phyloP scores from a whole-genome alignment of 345 rosid species.

The Salix caprea region DNA sequence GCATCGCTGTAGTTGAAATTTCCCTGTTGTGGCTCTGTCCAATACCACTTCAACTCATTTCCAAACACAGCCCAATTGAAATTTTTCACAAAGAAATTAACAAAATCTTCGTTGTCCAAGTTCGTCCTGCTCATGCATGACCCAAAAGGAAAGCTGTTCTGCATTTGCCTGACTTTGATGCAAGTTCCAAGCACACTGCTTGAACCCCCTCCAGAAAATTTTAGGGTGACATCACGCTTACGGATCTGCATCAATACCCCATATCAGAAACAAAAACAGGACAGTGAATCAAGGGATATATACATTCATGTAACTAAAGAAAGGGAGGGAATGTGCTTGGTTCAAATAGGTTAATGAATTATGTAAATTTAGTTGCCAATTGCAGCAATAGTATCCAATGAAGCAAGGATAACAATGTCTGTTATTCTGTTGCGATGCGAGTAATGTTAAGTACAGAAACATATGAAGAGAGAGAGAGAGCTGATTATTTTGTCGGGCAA shows the following conservation, averaged over 20 bases:
- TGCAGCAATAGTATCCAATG: neutral
- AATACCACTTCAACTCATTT: constrained; percentile 93
- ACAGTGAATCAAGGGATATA: neutral
- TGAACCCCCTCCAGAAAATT: constrained; percentile 48
- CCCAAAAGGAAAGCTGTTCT: constrained; percentile 75
- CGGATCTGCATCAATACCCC: constrained; percentile 49
- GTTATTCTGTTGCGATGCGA: neutral
- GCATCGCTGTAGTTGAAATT: constrained; percentile 76
- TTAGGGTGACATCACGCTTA: constrained; percentile 68
- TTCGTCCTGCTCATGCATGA: constrained; percentile 78
- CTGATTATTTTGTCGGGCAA: too few relatives aligned
- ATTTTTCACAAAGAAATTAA: constrained; percentile 60
- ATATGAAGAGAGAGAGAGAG: neutral
- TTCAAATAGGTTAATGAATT: neutral
- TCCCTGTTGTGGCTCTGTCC: constrained; percentile 88
- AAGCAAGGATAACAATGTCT: neutral
- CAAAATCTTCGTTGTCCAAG: constrained; percentile 87
- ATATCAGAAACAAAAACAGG: neutral
- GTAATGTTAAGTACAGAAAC: neutral
- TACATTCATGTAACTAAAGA: neutral
- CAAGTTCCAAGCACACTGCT: constrained; percentile 39
- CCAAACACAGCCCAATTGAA: constrained; percentile 96
- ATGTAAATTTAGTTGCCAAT: neutral
- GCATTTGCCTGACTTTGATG: constrained; percentile 60
- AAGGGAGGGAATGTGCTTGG: too few relatives aligned